These are phyloP conservation scores for Diaporthe citriasiana DNA, from an alignment of 2,329 filamentous ascomycete genomes.

Conservation along the genomic window DNA sequence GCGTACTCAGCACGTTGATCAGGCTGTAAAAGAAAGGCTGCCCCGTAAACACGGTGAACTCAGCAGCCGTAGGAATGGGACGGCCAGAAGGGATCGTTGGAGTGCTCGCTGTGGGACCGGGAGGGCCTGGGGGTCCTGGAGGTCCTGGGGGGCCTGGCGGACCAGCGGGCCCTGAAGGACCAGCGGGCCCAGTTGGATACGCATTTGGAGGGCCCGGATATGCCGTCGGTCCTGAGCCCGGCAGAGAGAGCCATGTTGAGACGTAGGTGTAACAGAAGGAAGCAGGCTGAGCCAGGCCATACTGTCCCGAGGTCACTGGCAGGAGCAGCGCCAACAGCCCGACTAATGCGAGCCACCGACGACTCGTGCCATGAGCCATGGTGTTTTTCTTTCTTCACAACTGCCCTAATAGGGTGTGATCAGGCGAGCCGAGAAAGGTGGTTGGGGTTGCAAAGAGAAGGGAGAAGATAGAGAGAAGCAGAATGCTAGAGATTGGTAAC, in stretches of 20 bases:
- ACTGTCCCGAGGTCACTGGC: background rate
- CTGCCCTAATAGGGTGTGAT: no score
- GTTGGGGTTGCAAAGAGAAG: no score
- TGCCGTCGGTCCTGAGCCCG: background rate
- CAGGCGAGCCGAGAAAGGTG: background rate
- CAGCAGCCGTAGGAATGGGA: background rate
- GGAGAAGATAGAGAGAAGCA: background rate
- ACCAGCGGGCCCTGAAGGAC: background rate
- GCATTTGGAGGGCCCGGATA: background rate
- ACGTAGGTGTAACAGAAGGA: background rate
- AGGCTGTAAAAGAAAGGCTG: background rate
- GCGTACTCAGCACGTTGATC: background rate
- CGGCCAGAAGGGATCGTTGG: background rate
- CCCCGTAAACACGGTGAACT: background rate
- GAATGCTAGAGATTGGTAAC: background rate
- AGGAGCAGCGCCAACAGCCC: background rate
- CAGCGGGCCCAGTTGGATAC: background rate
- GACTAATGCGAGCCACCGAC: background rate
- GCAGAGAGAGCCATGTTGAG: background rate
- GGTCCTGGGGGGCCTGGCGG: background rate
- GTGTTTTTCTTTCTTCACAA: background rate
- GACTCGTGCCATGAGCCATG: background rate
- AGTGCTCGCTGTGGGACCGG: background rate
- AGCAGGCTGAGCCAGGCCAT: background rate
- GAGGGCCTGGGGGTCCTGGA: background rate